Conservation (phyloP, 2,329 filamentous ascomycete species). For the Chalaropsis ovoidea region DNA sequence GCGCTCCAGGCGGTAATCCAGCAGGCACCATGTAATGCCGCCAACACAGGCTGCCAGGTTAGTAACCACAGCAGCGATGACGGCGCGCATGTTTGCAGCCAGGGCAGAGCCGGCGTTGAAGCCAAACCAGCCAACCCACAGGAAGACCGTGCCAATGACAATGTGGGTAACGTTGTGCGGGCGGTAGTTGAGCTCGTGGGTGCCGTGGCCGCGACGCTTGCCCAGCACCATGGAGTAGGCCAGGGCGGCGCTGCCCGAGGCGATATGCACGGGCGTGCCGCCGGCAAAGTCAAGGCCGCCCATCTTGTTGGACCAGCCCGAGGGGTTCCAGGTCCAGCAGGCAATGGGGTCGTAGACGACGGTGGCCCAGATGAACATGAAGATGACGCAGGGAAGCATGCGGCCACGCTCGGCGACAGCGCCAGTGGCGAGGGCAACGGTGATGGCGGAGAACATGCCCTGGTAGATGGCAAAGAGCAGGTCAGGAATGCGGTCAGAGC, state of each 20-base stretch:
- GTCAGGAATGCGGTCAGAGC: conserved; percentile 63
- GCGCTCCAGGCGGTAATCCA: conserved; percentile 78
- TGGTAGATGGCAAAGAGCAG: conserved; percentile 78
- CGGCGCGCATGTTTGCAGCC: conserved; percentile 68
- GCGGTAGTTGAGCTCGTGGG: conserved; percentile 79
- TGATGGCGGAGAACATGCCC: conserved; percentile 81
- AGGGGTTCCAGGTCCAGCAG: conserved; percentile 87
- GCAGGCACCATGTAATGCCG: conserved; percentile 78
- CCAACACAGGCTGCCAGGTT: conserved; percentile 76
- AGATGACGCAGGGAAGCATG: conserved; percentile 78
- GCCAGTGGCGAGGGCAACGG: conserved; percentile 72
- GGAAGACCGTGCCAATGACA: conserved; percentile 82
- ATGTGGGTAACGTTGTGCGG: conserved; percentile 91
- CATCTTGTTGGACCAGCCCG: conserved; percentile 68
- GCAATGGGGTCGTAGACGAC: conserved; percentile 86
- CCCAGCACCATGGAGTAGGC: conserved; percentile 89
- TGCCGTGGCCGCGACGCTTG: conserved; percentile 73
- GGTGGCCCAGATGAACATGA: conserved; percentile 89
- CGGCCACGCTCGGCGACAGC: conserved; percentile 79
- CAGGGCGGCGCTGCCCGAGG: conserved; percentile 70
- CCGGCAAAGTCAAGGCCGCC: conserved; percentile 83
- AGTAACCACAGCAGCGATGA: conserved; percentile 80
- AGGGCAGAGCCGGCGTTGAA: conserved; percentile 85
- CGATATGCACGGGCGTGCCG: conserved; percentile 81
- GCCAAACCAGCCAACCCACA: conserved; percentile 93